Conservation (phyloP, 257 asterid genomes). For the Gentiana macrophylla region DNA sequence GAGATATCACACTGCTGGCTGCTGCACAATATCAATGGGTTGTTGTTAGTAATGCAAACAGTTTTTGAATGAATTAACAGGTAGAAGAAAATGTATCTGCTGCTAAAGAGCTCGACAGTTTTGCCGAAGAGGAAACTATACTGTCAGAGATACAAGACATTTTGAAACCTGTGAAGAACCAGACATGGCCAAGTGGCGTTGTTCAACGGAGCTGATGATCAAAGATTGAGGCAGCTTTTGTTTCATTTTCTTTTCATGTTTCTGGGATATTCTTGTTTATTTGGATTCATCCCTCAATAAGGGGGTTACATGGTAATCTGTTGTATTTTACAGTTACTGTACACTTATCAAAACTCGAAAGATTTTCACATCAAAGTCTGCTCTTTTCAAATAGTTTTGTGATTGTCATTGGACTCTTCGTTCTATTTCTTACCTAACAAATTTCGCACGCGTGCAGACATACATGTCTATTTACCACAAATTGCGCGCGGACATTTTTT, state of each 20-base stretch:
- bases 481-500: too few species aligned
- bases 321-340: too few species aligned
- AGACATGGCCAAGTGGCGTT: conserved; percentile 88
- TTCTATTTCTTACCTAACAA: too few species aligned
- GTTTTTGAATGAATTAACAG: conserved; percentile 20
- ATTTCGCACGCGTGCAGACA: too few species aligned
- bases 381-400: too few species aligned
- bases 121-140: conserved; percentile 47
- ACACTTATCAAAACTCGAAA: too few species aligned
- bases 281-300: background rate
- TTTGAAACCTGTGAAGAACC: conserved; percentile 76
- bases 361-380: too few species aligned
- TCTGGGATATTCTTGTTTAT: background rate
- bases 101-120: conserved; percentile 45
- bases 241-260: background rate
- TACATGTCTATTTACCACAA: too few species aligned
- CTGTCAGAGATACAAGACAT: conserved; percentile 51
- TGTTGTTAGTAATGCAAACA: background rate
- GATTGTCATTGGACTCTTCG: too few species aligned
- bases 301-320: too few species aligned
- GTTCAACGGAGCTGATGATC: conserved; percentile 35
- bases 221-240: background rate
- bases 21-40: background rate
- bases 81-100: conserved; percentile 78
- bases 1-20: too few species aligned